Conservation (phyloP, 441 rosid species). For the Populus hybrid region DNA sequence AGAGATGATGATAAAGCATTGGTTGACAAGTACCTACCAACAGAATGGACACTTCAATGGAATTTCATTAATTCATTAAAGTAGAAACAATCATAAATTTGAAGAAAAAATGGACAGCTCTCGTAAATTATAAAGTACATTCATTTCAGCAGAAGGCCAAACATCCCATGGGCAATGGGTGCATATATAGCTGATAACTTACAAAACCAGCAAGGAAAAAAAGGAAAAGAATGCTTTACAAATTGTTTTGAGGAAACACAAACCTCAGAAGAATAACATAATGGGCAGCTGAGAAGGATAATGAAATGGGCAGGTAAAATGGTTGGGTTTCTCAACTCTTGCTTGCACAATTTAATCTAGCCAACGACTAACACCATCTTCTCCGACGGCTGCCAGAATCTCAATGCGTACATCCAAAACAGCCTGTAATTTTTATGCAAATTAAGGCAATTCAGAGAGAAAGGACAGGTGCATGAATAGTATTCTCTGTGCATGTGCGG, state of each 20-base stretch:
- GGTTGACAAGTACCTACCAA: not conserved
- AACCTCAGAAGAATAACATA: constrained; percentile 9
- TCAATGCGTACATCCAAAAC: constrained; percentile 72
- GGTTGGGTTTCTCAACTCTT: not conserved
- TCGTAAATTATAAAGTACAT: constrained; percentile 11
- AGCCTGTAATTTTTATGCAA: constrained; percentile 53
- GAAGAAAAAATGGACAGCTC: not conserved
- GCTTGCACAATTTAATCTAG: constrained; percentile 44
- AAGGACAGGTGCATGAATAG: not conserved
- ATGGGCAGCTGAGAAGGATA: not conserved
- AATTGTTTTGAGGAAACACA: constrained; percentile 25
- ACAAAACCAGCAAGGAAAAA: not conserved
- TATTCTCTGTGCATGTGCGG: not conserved
- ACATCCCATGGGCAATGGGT: constrained; percentile 7
- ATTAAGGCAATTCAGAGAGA: constrained; percentile 14
- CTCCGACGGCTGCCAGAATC: constrained; percentile 75
- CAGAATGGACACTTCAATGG: not conserved
- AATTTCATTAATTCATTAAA: not conserved
- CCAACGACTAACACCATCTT: constrained; percentile 88
- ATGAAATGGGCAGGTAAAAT: not conserved
- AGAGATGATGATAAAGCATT: not conserved
- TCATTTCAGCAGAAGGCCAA: constrained; percentile 15
- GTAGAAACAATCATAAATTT: not conserved
- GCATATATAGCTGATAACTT: constrained; percentile 6
- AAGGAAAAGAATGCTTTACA: constrained; percentile 39